A percentile compares a stretch with the other conserved stretches of the same genome.
phyloP scores from a whole-genome alignment of 805 yeast species.

The Myxozyma neotropica region DNA sequence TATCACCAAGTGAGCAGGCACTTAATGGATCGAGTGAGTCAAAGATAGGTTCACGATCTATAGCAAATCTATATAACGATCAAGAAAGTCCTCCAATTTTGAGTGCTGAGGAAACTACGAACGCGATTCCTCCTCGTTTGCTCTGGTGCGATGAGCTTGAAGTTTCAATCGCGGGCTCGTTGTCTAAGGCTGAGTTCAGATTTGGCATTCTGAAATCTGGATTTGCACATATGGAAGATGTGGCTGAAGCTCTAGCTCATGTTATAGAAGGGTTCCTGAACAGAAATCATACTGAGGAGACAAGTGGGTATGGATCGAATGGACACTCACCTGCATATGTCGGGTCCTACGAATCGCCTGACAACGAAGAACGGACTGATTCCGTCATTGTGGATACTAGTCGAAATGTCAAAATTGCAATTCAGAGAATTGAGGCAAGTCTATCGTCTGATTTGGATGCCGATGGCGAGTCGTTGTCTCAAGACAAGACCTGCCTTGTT shows the following conservation, averaged over 20 bases:
- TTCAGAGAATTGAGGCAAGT: constrained; percentile 16
- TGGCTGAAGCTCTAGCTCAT: constrained; percentile 14
- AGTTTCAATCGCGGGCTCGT: neutral
- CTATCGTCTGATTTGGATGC: constrained; percentile 11
- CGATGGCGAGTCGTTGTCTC: constrained; percentile 4
- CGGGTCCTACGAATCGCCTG: constrained; percentile 4
- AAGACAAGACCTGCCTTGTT: constrained; percentile 5
- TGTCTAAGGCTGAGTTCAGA: constrained; percentile 12
- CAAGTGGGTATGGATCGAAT: neutral
- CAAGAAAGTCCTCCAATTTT: neutral
- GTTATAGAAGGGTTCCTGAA: constrained; percentile 16
- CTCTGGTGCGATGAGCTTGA: constrained; percentile 29
- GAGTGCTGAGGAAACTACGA: neutral
- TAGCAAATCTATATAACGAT: neutral
- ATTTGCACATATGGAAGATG: constrained; percentile 24
- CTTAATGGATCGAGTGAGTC: neutral
- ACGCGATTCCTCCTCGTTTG: neutral
- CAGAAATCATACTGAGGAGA: constrained; percentile 1
- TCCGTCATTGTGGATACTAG: neutral
- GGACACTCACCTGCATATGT: constrained; percentile 7
- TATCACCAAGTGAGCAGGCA: constrained; percentile 47
- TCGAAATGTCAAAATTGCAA: constrained; percentile 17
- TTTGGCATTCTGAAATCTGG: constrained; percentile 19
- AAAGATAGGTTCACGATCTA: neutral
- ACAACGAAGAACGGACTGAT: neutral